Evolutionary conservation across 345 rosid species (phyloP), one percentile per base, ranked within the genome.

Genomic region (Iberis pinnata): DNA sequence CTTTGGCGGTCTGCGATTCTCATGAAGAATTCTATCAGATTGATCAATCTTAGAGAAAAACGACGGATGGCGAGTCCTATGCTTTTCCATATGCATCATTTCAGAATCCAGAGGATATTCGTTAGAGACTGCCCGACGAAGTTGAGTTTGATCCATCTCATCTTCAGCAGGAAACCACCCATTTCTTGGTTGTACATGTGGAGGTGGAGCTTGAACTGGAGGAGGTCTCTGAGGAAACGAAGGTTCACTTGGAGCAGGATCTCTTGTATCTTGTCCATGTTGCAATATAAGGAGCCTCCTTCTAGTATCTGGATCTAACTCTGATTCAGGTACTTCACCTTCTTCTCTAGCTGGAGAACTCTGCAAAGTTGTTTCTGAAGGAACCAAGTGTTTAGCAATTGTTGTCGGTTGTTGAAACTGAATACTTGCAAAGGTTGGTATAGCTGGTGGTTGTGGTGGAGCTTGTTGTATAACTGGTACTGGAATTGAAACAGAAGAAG

Each of bases 251-350:
- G 90, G 74, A 40, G 71, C 54, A 59, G 67, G 72, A 51, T 88
- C 97, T 77, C 94, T 81, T 18, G 68, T 68, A 80, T 93, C 97
- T 75, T 86, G 90, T 63, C 99, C 99, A 44, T 93, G 94, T 67
- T 93, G 94, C 77, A 93, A 80, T 75, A 93, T 88, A 58, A 93
- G 95, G 61, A 93, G 95, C 70, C 94, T 69, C 81, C 99, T 83
- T 70, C 97, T 75, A 17, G 95, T 88, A 75, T 86, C 89, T 25
- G 97, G 99, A 78, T 93, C 99, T 68, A 93, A 63, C 70, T 93
- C 99, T 48, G 99, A 88, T 75, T 86, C 97, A 32, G 94, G 97
- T 41, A 88, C 95, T 76, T 93, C 99, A 37, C 99, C 99, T 71
- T 93, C 99, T 78, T 88, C 99, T 67, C 97, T 80, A 43, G 86